Evolutionary conservation across 768 basidiomycete species (phyloP), one percentile per base, ranked within the genome.

Genomic region (Lyophyllum shimeji): DNA sequence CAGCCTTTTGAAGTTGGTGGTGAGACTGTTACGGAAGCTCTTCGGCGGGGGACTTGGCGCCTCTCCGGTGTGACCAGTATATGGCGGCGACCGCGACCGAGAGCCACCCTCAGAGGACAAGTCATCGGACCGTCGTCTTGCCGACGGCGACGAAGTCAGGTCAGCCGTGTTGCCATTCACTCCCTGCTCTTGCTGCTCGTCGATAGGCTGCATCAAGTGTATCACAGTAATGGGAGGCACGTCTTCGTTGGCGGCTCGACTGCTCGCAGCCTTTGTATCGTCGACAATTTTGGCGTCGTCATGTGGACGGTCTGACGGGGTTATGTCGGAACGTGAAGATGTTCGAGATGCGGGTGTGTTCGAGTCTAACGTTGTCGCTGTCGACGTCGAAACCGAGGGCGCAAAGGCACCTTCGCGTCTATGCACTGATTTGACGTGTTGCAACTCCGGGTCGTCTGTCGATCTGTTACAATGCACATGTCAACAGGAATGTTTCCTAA

Each of bases 321-420:
- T 37, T 15, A 51, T 37, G 15, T 60, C 53, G 12, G 39, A 25
- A 24, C 47, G 15, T 31, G 55, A 66, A 5, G 46, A 15, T 34
- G 46, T 37, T 51, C 37, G 64, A 52, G 46, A 58, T 47, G 33
- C 55, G 44, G 49, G 12, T 27, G 33, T 50, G 15, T 58, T 58
- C 51, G 55, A 48, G 31, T 54, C 52, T 44, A 59, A 56, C 7
- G 54, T 21, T 47, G 58, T 57, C 44, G 47, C 43, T 23, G 61
- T 55, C 31, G 66, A 64, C 42, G 67, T 66, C 20, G 63, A 60
- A 57, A 48, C 63, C 62, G 66, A 82, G 0, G 82, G 82, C 48
- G 82, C 73, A 63, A 86, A 87, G 6, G 88, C 89, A 52, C 85
- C 87, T 75, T 91, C 88, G 40, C 89, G 72, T 61, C 75, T 65